phyloP scores from a whole-genome alignment of 2,329 filamentous ascomycete species.

The Ophiostoma fasciatum region DNA sequence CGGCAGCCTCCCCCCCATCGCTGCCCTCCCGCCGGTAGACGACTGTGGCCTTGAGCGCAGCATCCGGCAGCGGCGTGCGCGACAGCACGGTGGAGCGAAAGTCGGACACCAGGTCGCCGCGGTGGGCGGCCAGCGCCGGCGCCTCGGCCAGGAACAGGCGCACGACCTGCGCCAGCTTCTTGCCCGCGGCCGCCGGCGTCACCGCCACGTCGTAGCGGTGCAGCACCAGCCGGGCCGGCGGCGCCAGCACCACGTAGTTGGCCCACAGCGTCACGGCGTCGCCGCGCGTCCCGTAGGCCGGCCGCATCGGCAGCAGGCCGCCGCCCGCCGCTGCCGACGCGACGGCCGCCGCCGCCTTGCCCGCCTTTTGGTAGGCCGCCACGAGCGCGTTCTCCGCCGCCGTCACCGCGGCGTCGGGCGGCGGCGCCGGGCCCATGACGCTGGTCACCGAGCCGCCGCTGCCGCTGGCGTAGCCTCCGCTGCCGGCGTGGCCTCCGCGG shows the following conservation, averaged over 20 bases:
- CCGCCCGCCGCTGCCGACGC: too few species aligned
- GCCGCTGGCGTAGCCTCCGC: too few species aligned
- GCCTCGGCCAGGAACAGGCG: constrained; percentile 14
- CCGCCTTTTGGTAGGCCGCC: neutral
- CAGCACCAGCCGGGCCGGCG: constrained; percentile 8
- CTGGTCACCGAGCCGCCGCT: too few species aligned
- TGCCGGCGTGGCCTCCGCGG: too few species aligned
- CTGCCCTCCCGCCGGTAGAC: constrained; percentile 18
- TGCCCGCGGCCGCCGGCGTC: constrained; percentile 8
- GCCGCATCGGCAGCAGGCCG: constrained; percentile 8
- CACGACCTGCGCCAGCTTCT: constrained; percentile 12
- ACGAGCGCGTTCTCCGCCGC: constrained; percentile 6
- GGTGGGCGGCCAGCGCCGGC: constrained; percentile 8
- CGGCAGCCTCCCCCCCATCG: too few species aligned
- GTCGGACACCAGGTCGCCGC: constrained; percentile 18
- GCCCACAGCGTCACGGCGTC: constrained; percentile 12
- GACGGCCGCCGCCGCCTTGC: too few species aligned
- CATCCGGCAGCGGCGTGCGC: constrained; percentile 11
- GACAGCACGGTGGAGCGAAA: constrained; percentile 20
- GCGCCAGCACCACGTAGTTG: constrained; percentile 14
- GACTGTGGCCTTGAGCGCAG: constrained; percentile 2
- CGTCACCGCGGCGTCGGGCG: constrained; percentile 5
- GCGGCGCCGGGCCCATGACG: neutral
- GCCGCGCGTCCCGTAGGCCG: constrained; percentile 13
- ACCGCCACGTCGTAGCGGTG: constrained; percentile 13